These are phyloP conservation scores for Gossypium arboreum DNA, from an alignment of 345 rosid genomes.

Conservation along the genomic window DNA sequence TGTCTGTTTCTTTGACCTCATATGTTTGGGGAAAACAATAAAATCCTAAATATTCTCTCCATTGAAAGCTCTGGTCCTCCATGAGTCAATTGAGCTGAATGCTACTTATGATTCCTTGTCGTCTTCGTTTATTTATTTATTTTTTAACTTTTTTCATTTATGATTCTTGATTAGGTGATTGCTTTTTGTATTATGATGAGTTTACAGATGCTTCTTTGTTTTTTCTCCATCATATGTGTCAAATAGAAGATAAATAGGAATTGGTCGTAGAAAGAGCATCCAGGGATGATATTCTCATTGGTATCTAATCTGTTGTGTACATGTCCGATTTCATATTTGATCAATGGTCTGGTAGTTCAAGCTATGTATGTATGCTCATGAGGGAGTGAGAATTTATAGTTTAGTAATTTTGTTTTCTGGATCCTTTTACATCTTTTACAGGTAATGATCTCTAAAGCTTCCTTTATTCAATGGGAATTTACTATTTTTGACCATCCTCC, in stretches of 20 bases:
- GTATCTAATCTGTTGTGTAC: background rate
- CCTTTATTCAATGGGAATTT: background rate
- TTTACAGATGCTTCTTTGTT: background rate
- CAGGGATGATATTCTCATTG: background rate
- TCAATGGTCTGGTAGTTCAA: background rate
- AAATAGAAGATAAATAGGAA: background rate
- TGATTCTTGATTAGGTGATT: constrained; percentile 7
- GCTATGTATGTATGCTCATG: background rate
- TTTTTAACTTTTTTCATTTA: background rate
- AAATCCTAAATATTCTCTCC: background rate
- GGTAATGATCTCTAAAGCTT: background rate
- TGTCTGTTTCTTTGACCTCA: background rate
- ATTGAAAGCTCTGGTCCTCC: background rate
- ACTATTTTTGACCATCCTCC: background rate
- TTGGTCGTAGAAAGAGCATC: background rate
- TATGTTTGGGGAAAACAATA: background rate
- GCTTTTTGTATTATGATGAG: background rate
- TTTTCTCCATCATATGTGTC: background rate
- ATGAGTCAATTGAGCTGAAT: background rate
- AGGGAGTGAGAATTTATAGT: background rate
- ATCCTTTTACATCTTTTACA: background rate
- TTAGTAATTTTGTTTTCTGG: background rate
- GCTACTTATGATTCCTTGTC: constrained; percentile 3
- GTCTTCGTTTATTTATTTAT: constrained; percentile 2
- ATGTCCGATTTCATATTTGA: background rate